Evolutionary conservation across 139 green algal species (phyloP).

Genomic region (Pycnococcus provasolii): DNA sequence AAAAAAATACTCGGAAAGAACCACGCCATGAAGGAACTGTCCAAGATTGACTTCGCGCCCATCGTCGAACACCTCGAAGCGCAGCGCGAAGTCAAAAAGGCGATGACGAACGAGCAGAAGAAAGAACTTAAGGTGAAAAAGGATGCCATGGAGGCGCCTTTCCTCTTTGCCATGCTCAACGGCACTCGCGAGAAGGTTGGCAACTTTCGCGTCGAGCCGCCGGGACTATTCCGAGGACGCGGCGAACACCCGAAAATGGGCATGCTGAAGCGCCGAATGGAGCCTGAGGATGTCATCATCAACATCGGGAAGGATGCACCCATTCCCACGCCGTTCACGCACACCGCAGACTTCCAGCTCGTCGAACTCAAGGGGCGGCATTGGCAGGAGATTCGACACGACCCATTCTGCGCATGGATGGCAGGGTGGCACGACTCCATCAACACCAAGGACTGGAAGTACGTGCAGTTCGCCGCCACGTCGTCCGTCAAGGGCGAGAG

Average conservation of each 20-base stretch:
- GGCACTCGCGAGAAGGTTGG: conserved; percentile 79
- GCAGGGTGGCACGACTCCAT: conserved; percentile 95
- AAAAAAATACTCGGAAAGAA: conserved; percentile 65
- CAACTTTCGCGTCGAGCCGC: conserved; percentile 96
- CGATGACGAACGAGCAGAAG: conserved; percentile 88
- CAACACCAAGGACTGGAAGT: conserved; percentile 71
- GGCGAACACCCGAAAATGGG: conserved; percentile 98
- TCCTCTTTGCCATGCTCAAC: conserved; percentile 82
- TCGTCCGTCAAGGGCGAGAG: conserved; percentile 78
- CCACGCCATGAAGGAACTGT: conserved; percentile 77
- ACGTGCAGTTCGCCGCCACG: conserved; percentile 90
- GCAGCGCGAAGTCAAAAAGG: conserved; percentile 85
- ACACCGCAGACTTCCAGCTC: conserved; percentile 54
- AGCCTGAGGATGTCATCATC: conserved; percentile 91
- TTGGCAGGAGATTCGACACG: conserved; percentile 59
- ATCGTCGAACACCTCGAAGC: conserved; percentile 81
- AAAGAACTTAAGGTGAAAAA: conserved; percentile 63
- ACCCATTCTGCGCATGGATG: conserved; percentile 94
- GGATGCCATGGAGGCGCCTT: conserved; percentile 72
- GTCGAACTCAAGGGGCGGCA: conserved; percentile 11
- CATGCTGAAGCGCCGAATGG: conserved; percentile 86
- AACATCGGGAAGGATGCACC: conserved; percentile 69
- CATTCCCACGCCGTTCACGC: conserved; percentile 44
- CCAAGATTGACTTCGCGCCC: conserved; percentile 90
- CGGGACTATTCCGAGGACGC: conserved; percentile 90